Evolutionary conservation across 805 yeast species (phyloP).

Genomic region (Pichia nakasei): DNA sequence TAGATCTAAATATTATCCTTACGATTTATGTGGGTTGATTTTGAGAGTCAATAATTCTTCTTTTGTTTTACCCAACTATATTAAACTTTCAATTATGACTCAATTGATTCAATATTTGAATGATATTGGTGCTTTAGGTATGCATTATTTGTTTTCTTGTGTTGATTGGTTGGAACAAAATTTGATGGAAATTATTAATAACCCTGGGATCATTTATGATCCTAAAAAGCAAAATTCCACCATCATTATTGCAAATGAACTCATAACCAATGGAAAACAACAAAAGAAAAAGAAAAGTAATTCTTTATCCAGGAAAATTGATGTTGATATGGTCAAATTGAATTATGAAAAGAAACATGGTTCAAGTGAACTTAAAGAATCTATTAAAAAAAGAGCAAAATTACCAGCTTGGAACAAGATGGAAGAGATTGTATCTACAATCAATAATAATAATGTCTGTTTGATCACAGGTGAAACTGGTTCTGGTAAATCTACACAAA

Average conservation of each 20-base stretch:
- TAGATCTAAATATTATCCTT: conserved; percentile 51
- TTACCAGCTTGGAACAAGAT: conserved; percentile 83
- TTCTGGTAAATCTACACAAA: conserved; percentile 93
- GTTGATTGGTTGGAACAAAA: conserved; percentile 73
- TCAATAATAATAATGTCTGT: conserved; percentile 54
- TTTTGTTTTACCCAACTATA: conserved; percentile 58
- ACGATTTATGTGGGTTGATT: conserved; percentile 60
- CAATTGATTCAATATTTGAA: conserved; percentile 37
- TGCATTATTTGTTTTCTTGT: conserved; percentile 57
- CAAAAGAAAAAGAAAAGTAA: conserved; percentile 22
- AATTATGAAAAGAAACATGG: conserved; percentile 24
- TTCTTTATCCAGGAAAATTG: conserved; percentile 5
- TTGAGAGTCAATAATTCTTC: conserved; percentile 33
- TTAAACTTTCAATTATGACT: conserved; percentile 48
- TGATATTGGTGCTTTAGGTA: conserved; percentile 48
- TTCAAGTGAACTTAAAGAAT: conserved; percentile 20
- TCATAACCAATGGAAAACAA: conserved; percentile 2
- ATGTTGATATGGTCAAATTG: conserved; percentile 20
- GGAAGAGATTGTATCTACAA: conserved; percentile 44
- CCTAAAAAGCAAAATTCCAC: conserved; percentile 3
- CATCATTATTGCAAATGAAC: too few relatives aligned
- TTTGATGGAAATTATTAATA: conserved; percentile 44
- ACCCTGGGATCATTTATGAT: conserved; percentile 65
- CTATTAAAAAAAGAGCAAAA: conserved; percentile 36
- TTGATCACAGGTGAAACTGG: conserved; percentile 95